Evolutionary conservation across 2,329 filamentous ascomycete genomes (phyloP).

Genomic region (Penicillium sp.): DNA sequence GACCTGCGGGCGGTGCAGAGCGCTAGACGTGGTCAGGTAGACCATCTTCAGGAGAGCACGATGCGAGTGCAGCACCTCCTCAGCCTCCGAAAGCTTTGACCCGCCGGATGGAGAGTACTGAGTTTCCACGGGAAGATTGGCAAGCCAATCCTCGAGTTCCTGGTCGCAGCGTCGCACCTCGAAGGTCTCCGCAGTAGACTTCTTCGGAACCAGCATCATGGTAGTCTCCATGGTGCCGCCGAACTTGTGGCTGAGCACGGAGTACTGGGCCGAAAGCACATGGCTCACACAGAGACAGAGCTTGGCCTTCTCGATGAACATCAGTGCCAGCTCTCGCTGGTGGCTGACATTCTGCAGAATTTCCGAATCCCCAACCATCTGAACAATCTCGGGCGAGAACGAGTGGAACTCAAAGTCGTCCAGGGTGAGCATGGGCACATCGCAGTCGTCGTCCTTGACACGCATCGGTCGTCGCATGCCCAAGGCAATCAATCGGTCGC

Average conservation of each 20-base stretch:
- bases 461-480: constrained; percentile 91
- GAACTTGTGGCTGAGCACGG: constrained; percentile 80
- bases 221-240: constrained; percentile 68
- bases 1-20: constrained; percentile 87
- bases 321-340: constrained; percentile 74
- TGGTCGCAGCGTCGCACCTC: constrained; percentile 76
- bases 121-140: constrained; percentile 68
- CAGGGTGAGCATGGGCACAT: constrained; percentile 84
- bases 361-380: constrained; percentile 68
- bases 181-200: constrained; percentile 75
- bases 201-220: constrained; percentile 91
- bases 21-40: constrained; percentile 87
- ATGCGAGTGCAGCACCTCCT: constrained; percentile 63
- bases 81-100: constrained; percentile 49
- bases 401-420: constrained; percentile 77
- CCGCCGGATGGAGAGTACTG: constrained; percentile 66
- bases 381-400: constrained; percentile 65
- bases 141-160: constrained; percentile 74
- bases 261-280: constrained; percentile 88
- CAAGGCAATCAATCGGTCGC: constrained; percentile 85
- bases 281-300: constrained; percentile 86
- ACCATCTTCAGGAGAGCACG: constrained; percentile 89
- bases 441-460: constrained; percentile 90
- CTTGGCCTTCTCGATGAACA: constrained; percentile 91
- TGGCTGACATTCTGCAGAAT: constrained; percentile 68